Conservation (phyloP, 306 rosid species). For the Inga leiocalycina region DNA sequence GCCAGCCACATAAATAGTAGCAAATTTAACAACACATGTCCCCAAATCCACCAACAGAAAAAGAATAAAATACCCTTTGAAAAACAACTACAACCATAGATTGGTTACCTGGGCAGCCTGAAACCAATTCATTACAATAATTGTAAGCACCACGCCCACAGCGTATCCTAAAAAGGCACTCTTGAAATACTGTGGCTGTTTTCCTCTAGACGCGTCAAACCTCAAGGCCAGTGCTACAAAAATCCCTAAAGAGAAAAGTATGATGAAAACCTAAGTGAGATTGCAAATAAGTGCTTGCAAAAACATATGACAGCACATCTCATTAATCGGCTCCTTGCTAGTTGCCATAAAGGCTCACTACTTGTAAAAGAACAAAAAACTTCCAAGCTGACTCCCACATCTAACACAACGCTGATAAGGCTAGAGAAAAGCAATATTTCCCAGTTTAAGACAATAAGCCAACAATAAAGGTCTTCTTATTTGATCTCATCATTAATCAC, state of each 20-base stretch:
- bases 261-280: not conserved
- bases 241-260: constrained; percentile 60
- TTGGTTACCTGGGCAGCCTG: constrained; percentile 96
- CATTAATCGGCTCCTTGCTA: not conserved
- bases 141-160: constrained; percentile 81
- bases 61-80: constrained; percentile 3
- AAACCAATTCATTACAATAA: constrained; percentile 98
- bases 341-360: not conserved
- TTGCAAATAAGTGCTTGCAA: not conserved
- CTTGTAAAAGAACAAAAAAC: not conserved
- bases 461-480: not conserved
- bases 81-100: not conserved
- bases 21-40: not conserved
- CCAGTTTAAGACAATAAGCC: not conserved
- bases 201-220: constrained; percentile 92
- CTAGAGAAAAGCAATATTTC: not conserved
- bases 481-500: not conserved
- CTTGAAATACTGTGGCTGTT: constrained; percentile 77
- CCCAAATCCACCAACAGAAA: not conserved
- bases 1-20: constrained; percentile 13
- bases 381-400: not conserved
- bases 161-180: constrained; percentile 95
- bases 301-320: not conserved
- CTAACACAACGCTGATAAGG: not conserved
- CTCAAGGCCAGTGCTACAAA: constrained; percentile 97